Percentiles rank a stretch among this genome's conserved stretches.
These are phyloP conservation scores for Syzygium syzygioides DNA, from an alignment of 441 rosid genomes.

Conservation along the genomic window DNA sequence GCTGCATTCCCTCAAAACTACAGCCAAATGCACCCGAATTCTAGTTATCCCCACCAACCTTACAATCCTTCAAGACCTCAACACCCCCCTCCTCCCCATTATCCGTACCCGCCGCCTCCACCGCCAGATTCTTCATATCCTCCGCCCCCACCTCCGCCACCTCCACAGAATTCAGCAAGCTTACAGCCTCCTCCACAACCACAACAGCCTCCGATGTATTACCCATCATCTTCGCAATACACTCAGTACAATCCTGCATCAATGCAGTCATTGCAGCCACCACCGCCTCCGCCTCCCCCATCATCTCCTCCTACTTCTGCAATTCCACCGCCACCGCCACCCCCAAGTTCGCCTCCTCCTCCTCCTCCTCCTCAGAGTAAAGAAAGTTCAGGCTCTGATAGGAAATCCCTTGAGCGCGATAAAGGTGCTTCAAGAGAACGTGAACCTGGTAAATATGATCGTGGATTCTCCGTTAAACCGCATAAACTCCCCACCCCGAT, in stretches of 20 bases:
- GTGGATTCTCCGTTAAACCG: conserved; percentile 28
- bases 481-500: conserved; percentile 37
- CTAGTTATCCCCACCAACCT: conserved; percentile 21
- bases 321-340: conserved; percentile 73
- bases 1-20: conserved; percentile 23
- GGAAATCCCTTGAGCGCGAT: conserved; percentile 27
- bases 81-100: conserved; percentile 21
- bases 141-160: conserved; percentile 16
- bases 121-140: conserved; percentile 18
- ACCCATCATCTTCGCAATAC: conserved; percentile 32
- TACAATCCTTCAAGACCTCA: conserved; percentile 32
- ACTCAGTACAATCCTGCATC: conserved; percentile 30
- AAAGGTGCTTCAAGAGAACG: conserved; percentile 31
- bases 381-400: conserved; percentile 28
- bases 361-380: conserved; percentile 44
- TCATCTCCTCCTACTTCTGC: conserved; percentile 47
- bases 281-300: conserved; percentile 50
- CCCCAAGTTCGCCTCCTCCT: conserved; percentile 72
- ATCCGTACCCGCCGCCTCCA: conserved; percentile 27
- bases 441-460: conserved; percentile 41
- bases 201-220: conserved; percentile 43
- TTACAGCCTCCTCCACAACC: conserved; percentile 19
- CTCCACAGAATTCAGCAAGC: conserved; percentile 20
- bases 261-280: conserved; percentile 16
- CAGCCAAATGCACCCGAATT: conserved; percentile 31